Evolutionary conservation across 495 filamentous ascomycete genomes (phyloP).

Genomic region (Annulohypoxylon maeteangense): DNA sequence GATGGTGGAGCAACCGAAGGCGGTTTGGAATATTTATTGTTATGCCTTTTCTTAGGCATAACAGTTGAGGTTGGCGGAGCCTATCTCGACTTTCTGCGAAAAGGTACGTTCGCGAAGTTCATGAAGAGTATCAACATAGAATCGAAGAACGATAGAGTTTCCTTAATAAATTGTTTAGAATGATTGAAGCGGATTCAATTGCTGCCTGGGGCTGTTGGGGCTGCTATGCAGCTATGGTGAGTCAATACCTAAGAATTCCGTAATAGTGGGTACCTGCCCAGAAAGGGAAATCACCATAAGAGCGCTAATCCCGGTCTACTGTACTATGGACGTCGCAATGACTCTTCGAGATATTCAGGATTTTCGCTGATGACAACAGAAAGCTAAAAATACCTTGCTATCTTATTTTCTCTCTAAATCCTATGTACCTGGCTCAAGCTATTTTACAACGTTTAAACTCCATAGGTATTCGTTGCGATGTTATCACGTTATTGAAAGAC

Average conservation of each 20-base stretch:
- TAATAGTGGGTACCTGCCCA: no score
- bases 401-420: no score
- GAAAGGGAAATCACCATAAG: no score
- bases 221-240: no score
- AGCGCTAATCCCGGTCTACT: no score
- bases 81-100: conserved; percentile 38
- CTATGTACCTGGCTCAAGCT: background rate
- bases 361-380: background rate
- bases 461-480: background rate
- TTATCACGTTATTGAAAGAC: background rate
- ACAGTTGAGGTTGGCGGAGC: conserved; percentile 27
- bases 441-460: background rate
- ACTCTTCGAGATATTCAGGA: background rate
- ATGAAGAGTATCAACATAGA: background rate
- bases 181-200: no score
- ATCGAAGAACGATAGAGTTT: background rate
- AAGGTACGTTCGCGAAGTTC: conserved; percentile 14
- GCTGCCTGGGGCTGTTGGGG: no score
- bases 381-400: background rate
- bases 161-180: background rate
- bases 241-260: no score
- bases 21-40: conserved; percentile 61
- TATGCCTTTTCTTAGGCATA: conserved; percentile 68
- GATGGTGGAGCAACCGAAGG: conserved; percentile 61
- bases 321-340: conserved; percentile 11